A percentile compares a stretch with the other conserved stretches of the same genome.
phyloP scores from a whole-genome alignment of 2,329 filamentous ascomycete species.

The Tolypocladium tropicale region DNA sequence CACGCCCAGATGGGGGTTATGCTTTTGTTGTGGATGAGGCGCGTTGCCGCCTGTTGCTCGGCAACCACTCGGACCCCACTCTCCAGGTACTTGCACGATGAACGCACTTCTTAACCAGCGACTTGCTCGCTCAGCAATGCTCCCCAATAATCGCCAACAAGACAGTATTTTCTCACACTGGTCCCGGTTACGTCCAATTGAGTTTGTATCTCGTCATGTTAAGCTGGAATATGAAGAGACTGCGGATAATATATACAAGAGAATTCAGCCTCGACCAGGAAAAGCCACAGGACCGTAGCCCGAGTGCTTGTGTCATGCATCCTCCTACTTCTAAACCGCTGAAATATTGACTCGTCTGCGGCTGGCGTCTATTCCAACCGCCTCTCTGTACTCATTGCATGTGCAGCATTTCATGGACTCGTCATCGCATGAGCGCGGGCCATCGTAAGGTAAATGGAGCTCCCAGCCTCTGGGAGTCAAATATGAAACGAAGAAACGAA shows the following conservation, averaged over 20 bases:
- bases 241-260: background rate
- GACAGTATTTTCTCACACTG: too few relatives aligned
- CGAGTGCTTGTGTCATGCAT: background rate
- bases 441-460: conserved; percentile 1
- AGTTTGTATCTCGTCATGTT: background rate
- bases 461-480: background rate
- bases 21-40: conserved; percentile 7
- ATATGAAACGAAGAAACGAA: conserved; percentile 2
- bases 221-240: background rate
- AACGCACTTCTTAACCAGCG: background rate
- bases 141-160: background rate
- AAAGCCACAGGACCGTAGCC: background rate
- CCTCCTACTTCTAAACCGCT: background rate
- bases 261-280: background rate
- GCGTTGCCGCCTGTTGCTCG: conserved; percentile 6
- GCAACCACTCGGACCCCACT: conserved; percentile 6
- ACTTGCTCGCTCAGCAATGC: background rate
- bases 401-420: background rate
- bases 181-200: too few relatives aligned
- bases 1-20: background rate
- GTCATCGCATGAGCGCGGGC: background rate
- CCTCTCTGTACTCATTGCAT: background rate
- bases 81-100: background rate
- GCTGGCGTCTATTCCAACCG: background rate
- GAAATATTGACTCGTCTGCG: background rate